phyloP scores from a whole-genome alignment of 2,329 filamentous ascomycete genomes.

The Exophiala sideris region DNA sequence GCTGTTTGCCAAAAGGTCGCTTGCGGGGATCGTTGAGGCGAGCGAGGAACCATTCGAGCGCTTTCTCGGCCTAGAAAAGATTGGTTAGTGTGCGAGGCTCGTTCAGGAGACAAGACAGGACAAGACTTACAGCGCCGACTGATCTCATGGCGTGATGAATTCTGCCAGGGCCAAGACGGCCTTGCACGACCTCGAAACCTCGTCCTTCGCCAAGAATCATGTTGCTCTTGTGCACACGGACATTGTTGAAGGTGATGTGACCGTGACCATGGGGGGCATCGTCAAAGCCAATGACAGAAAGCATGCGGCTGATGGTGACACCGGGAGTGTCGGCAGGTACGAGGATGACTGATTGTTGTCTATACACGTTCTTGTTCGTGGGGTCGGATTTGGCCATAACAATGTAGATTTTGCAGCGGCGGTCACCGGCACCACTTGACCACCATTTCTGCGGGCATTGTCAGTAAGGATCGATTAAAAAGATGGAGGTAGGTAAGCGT shows the following conservation, averaged over 20 bases:
- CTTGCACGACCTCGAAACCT: constrained; percentile 98
- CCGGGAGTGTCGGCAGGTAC: constrained; percentile 78
- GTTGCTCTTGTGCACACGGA: constrained; percentile 75
- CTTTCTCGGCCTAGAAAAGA: constrained; percentile 63
- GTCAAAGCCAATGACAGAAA: constrained; percentile 92
- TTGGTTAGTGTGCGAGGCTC: not conserved
- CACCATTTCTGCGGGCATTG: constrained; percentile 78
- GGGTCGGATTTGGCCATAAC: constrained; percentile 93
- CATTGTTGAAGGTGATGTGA: constrained; percentile 84
- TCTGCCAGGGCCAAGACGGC: constrained; percentile 87
- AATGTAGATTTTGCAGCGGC: constrained; percentile 86
- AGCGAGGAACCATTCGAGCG: constrained; percentile 90
- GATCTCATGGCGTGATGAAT: constrained; percentile 98
- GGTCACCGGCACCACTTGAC: constrained; percentile 93
- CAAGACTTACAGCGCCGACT: constrained; percentile 64
- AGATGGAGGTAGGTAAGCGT: not conserved
- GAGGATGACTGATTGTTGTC: constrained; percentile 88
- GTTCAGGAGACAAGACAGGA: not conserved
- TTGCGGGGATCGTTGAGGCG: constrained; percentile 90
- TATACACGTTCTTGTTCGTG: constrained; percentile 71
- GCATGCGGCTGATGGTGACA: constrained; percentile 89
- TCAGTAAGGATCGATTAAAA: not conserved
- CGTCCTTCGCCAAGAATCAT: constrained; percentile 90
- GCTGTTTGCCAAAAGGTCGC: constrained; percentile 83
- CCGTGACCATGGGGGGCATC: constrained; percentile 98